These are phyloP conservation scores for Chaetoceros tenuissimus DNA, from an alignment of 108 stramenopile genomes.

Conservation along the genomic window DNA sequence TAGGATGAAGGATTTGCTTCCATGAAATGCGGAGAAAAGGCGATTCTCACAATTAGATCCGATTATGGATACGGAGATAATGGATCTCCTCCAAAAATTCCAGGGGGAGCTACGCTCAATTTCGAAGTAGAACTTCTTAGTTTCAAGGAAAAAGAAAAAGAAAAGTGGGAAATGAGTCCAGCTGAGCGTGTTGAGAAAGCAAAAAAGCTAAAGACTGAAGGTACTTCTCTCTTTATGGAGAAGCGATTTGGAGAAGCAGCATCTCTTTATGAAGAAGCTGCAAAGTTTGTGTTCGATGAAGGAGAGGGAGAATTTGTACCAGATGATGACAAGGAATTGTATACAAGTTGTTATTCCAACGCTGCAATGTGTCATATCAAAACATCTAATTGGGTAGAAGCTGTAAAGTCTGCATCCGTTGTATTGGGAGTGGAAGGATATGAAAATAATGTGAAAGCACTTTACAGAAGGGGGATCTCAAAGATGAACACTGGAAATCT, in stretches of 20 bases:
- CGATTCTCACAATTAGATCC: conserved; percentile 50
- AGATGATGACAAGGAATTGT: conserved; percentile 58
- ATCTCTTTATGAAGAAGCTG: conserved; percentile 63
- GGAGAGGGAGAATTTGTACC: conserved; percentile 63
- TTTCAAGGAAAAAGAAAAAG: conserved; percentile 79
- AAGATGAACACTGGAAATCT: conserved; percentile 75
- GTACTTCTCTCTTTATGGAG: conserved; percentile 75
- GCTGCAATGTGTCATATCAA: conserved; percentile 91
- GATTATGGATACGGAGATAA: conserved; percentile 91
- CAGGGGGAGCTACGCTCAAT: conserved; percentile 66
- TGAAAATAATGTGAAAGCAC: conserved; percentile 74
- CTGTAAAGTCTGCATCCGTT: conserved; percentile 57
- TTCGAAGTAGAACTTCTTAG: conserved; percentile 95
- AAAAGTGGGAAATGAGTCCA: conserved; percentile 75
- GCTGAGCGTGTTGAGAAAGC: conserved; percentile 79
- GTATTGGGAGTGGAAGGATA: conserved; percentile 78
- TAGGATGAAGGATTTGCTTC: conserved; percentile 71
- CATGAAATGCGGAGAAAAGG: conserved; percentile 87
- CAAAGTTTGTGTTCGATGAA: conserved; percentile 72
- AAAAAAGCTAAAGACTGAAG: conserved; percentile 69
- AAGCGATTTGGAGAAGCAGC: conserved; percentile 74
- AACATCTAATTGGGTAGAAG: conserved; percentile 67
- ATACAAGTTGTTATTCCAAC: conserved; percentile 75
- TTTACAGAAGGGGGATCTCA: conserved; percentile 83
- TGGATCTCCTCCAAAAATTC: conserved; percentile 88